These are phyloP conservation scores for Citrus glauca DNA, from an alignment of 345 rosid species.

Conservation along the genomic window DNA sequence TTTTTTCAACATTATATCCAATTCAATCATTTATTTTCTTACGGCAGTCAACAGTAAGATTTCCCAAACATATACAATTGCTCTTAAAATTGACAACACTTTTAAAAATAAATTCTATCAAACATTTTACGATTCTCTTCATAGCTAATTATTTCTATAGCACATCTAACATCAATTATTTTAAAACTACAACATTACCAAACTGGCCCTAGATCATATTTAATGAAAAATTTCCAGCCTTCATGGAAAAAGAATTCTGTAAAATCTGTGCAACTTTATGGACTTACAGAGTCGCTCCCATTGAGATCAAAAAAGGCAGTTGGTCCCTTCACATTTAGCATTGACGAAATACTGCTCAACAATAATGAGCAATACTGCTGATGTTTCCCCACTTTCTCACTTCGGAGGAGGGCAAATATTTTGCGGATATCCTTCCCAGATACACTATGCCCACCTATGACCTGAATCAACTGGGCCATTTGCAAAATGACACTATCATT, in stretches of 20 bases:
- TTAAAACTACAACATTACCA: too few relatives aligned
- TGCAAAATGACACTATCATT: conserved; percentile 67
- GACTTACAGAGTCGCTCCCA: conserved; percentile 87
- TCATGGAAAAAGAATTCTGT: background rate
- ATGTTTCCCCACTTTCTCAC: conserved; percentile 79
- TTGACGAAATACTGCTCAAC: conserved; percentile 70
- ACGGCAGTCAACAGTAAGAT: too few relatives aligned
- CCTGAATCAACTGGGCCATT: conserved; percentile 82
- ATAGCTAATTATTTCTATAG: too few relatives aligned
- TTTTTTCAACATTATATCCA: too few relatives aligned
- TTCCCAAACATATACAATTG: too few relatives aligned
- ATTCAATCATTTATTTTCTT: too few relatives aligned
- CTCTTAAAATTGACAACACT: too few relatives aligned
- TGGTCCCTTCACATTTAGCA: conserved; percentile 98
- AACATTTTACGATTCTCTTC: too few relatives aligned
- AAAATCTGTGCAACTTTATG: background rate
- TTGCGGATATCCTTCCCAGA: conserved; percentile 98
- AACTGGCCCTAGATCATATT: background rate
- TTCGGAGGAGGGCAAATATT: conserved; percentile 89
- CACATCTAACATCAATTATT: too few relatives aligned
- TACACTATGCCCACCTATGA: conserved; percentile 95
- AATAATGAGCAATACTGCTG: conserved; percentile 84
- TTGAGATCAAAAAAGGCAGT: conserved; percentile 89
- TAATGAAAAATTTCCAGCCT: background rate
- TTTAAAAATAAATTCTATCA: too few relatives aligned